Percentiles rank a stretch among this genome's conserved stretches.
These are phyloP conservation scores for Gossypium bickii DNA, from an alignment of 345 rosid genomes.

Conservation along the genomic window DNA sequence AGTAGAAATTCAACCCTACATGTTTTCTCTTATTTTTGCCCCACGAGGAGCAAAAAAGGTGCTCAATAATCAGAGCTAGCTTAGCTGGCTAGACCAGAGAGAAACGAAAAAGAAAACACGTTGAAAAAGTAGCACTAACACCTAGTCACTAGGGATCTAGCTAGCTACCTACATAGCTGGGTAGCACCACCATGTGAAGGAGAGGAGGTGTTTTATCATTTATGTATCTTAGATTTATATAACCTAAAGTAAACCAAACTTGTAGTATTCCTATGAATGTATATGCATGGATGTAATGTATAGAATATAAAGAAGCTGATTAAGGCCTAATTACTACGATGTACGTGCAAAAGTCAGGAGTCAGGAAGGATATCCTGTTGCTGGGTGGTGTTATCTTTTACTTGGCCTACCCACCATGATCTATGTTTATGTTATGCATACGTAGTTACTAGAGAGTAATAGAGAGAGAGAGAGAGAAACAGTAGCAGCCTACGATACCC, in stretches of 20 bases:
- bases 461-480: not conserved
- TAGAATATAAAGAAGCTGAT: too few relatives aligned
- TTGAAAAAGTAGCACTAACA: not conserved
- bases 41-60: not conserved
- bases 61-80: constrained; percentile 12
- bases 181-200: not conserved
- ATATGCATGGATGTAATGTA: not conserved
- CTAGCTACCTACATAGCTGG: not conserved
- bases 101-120: not conserved
- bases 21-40: not conserved
- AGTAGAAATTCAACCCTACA: not conserved
- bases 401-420: not conserved
- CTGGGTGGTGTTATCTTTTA: not conserved
- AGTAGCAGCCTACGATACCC: not conserved
- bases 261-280: not conserved
- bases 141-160: not conserved
- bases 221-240: too few relatives aligned
- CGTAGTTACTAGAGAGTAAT: not conserved
- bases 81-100: not conserved
- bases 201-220: too few relatives aligned
- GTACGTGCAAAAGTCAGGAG: too few relatives aligned
- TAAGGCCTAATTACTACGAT: too few relatives aligned
- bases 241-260: too few relatives aligned
- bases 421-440: not conserved
- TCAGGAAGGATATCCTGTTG: too few relatives aligned